Conservation (phyloP, 352 stramenopile genomes). For the Globisporangium solare region DNA sequence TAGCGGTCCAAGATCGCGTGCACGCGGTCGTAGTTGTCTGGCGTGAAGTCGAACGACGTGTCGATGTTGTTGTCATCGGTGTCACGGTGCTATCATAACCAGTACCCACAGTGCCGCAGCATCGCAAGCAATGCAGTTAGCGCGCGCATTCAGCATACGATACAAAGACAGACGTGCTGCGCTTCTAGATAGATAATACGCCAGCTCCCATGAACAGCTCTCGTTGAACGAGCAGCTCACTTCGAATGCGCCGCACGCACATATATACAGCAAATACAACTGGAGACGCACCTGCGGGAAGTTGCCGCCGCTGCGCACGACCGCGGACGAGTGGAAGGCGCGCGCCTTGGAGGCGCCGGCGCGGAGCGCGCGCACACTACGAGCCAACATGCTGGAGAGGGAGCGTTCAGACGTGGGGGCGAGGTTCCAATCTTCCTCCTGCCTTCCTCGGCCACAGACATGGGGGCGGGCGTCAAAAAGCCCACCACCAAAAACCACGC, state of each 20-base stretch:
- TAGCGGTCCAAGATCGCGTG: constrained; percentile 96
- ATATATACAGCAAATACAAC: not conserved
- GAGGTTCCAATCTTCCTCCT: not conserved
- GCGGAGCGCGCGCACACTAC: constrained; percentile 44
- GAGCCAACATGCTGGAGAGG: constrained; percentile 44
- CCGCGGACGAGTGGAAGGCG: constrained; percentile 47
- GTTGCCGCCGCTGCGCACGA: constrained; percentile 28
- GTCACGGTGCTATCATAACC: constrained; percentile 93
- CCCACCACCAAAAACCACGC: constrained; percentile 13
- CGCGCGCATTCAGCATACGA: not conserved
- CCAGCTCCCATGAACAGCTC: no score
- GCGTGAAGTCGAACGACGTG: constrained; percentile 97
- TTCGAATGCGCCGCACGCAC: not conserved
- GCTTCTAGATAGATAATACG: no score
- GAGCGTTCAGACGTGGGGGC: constrained; percentile 1
- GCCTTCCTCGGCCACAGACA: constrained; percentile 11
- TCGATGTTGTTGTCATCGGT: constrained; percentile 95
- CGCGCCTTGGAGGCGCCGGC: constrained; percentile 21
- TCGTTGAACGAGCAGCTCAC: no score
- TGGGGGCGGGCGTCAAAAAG: constrained; percentile 1
- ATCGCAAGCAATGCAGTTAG: not conserved
- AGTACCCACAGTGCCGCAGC: not conserved
- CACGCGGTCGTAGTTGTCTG: constrained; percentile 96
- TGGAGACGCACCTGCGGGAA: constrained; percentile 19
- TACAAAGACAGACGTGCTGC: not conserved